Percentiles rank a stretch among this genome's conserved stretches.
Evolutionary conservation across 164 flowering plant species (phyloP).

Genomic region (Malania oleifera): DNA sequence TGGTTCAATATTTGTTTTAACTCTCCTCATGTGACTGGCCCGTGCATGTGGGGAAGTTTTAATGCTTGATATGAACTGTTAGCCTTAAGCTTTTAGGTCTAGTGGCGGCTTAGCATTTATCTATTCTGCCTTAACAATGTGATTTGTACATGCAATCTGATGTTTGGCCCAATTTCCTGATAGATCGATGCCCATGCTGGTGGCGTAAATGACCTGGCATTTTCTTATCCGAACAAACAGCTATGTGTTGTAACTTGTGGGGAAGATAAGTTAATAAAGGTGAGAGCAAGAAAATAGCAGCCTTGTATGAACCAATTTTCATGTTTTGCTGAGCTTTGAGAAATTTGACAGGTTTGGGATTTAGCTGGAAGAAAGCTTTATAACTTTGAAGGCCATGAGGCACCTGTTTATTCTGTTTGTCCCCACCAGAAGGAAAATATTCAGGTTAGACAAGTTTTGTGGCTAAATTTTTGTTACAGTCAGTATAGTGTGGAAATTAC

Average conservation of each 20-base stretch:
- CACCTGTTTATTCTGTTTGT: constrained; percentile 80
- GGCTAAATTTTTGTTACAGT: too few species aligned
- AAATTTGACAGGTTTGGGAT: constrained; percentile 80
- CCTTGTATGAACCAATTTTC: constrained; percentile 3
- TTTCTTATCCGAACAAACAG: constrained; percentile 82
- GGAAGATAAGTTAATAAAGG: constrained; percentile 85
- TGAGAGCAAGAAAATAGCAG: constrained; percentile 15
- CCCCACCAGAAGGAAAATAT: constrained; percentile 91
- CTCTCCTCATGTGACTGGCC: too few species aligned
- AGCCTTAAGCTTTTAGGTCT: too few species aligned
- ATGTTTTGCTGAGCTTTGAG: background rate
- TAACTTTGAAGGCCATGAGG: constrained; percentile 89
- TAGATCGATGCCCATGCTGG: constrained; percentile 95
- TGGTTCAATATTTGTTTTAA: too few species aligned
- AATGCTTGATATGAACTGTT: too few species aligned
- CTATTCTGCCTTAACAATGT: background rate
- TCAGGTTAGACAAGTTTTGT: constrained; percentile 71
- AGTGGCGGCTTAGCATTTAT: too few species aligned
- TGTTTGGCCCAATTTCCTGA: constrained; percentile 8
- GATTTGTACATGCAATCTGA: constrained; percentile 1
- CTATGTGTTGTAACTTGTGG: constrained; percentile 80
- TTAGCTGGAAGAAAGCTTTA: constrained; percentile 54
- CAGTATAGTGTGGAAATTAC: too few species aligned
- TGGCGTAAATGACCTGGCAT: constrained; percentile 77
- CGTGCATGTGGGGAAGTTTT: too few species aligned